These are phyloP conservation scores for Zygoascus meyerae DNA, from an alignment of 1,139 yeast species.

Conservation along the genomic window DNA sequence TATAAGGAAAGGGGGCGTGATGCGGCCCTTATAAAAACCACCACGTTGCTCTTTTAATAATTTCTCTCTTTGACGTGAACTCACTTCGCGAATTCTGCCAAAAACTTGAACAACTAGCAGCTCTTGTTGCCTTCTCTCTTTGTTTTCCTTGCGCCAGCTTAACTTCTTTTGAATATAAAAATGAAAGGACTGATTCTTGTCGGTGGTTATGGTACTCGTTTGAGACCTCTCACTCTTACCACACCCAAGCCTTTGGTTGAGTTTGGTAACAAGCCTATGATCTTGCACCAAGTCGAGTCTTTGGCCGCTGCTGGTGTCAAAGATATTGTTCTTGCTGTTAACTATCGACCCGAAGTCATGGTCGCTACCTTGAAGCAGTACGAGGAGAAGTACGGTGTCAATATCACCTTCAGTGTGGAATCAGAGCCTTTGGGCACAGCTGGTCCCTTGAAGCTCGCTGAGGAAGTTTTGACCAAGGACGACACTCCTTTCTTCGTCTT, in stretches of 20 bases:
- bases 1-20: background rate
- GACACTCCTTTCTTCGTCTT: constrained; percentile 94
- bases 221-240: constrained; percentile 96
- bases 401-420: constrained; percentile 95
- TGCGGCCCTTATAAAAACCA: background rate
- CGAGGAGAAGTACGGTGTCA: constrained; percentile 91
- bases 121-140: background rate
- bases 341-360: constrained; percentile 99
- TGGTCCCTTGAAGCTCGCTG: constrained; percentile 98
- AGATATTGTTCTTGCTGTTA: constrained; percentile 96
- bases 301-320: constrained; percentile 98
- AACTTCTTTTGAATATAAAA: constrained; percentile 12
- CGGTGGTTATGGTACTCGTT: constrained; percentile 99
- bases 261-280: constrained; percentile 91
- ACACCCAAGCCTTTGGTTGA: constrained; percentile 98
- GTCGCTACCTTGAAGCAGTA: constrained; percentile 89
- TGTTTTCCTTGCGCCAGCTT: background rate
- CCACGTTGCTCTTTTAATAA: constrained; percentile 2
- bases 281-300: constrained; percentile 94
- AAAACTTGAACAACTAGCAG: background rate
- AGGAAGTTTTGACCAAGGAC: constrained; percentile 87
- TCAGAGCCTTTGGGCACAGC: constrained; percentile 99
- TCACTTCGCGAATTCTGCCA: background rate
- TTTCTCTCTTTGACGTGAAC: constrained; percentile 4
- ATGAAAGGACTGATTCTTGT: constrained; percentile 99